Conservation (phyloP, 2,329 filamentous ascomycete species). For the Exophiala oligosperma region DNA sequence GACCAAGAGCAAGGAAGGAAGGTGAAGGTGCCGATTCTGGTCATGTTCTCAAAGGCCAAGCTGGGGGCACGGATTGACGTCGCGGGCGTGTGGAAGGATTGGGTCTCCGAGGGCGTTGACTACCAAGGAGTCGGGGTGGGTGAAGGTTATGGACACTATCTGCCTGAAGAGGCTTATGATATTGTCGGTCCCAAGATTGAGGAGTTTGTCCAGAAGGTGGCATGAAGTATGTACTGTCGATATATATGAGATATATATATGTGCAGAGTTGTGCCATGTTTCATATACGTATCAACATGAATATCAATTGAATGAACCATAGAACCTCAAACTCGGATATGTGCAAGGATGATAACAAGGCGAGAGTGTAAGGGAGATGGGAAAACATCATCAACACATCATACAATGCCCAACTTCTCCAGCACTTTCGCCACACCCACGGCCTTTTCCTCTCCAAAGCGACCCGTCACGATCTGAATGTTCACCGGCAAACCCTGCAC, state of each 20-base stretch:
- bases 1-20: slow-evolving; percentile 49
- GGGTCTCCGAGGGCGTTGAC: slow-evolving; percentile 36
- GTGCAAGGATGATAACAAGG: too few relatives aligned
- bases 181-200: slow-evolving; percentile 22
- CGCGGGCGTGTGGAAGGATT: slow-evolving; percentile 45
- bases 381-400: not conserved
- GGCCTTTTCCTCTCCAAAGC: slow-evolving; percentile 28
- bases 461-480: slow-evolving; percentile 34
- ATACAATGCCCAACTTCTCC: slow-evolving; percentile 8
- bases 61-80: slow-evolving; percentile 41
- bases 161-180: slow-evolving; percentile 48
- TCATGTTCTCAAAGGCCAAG: slow-evolving; percentile 46
- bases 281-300: not conserved
- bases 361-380: too few relatives aligned
- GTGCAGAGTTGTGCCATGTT: not conserved
- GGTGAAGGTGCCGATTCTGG: slow-evolving; percentile 43
- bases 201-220: slow-evolving; percentile 21
- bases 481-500: slow-evolving; percentile 43
- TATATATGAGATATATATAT: not conserved
- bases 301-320: not conserved
- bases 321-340: not conserved
- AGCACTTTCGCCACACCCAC: slow-evolving; percentile 20
- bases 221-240: not conserved
- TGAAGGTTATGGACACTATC: slow-evolving; percentile 44
- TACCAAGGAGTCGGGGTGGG: slow-evolving; percentile 25